phyloP scores from a whole-genome alignment of 208 protist genomes.

The Vickermania ingenoplastis region DNA sequence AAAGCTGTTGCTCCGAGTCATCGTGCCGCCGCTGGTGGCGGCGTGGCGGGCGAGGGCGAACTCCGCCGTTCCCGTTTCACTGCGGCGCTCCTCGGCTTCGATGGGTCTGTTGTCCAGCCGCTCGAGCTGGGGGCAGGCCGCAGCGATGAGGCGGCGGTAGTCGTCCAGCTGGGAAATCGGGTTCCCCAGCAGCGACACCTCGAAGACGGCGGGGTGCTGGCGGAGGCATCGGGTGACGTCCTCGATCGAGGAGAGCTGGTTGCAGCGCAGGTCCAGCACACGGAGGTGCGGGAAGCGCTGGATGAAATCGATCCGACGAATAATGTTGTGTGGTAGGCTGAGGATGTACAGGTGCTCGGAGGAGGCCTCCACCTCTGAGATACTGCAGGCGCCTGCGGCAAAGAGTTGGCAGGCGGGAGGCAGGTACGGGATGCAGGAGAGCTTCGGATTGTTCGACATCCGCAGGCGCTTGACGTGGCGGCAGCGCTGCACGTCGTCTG shows the following conservation, averaged over 20 bases:
- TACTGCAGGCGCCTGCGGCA: conserved; percentile 38
- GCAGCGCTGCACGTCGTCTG: conserved; percentile 33
- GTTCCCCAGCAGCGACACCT: conserved; percentile 57
- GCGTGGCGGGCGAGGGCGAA: background rate
- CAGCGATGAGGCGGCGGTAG: conserved; percentile 36
- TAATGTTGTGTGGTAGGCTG: conserved; percentile 50
- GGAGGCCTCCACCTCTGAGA: conserved; percentile 14
- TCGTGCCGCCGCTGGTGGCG: background rate
- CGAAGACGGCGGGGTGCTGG: conserved; percentile 31
- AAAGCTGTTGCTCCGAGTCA: background rate
- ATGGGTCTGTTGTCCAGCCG: conserved; percentile 44
- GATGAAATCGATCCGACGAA: conserved; percentile 37
- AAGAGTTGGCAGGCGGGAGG: conserved; percentile 43
- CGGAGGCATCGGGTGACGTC: conserved; percentile 17
- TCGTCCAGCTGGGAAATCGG: conserved; percentile 54
- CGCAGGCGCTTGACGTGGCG: conserved; percentile 30
- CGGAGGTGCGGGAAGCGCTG: conserved; percentile 33
- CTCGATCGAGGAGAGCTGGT: conserved; percentile 36
- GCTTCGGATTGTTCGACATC: conserved; percentile 38
- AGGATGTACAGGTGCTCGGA: conserved; percentile 27
- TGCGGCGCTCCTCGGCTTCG: conserved; percentile 23
- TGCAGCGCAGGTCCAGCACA: conserved; percentile 61
- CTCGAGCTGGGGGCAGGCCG: conserved; percentile 36
- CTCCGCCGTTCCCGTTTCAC: background rate
- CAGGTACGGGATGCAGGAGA: conserved; percentile 35